Percentiles rank a stretch among this genome's conserved stretches.
Evolutionary conservation across 345 rosid genomes (phyloP).

Genomic region (Gynandropsis gynandra): DNA sequence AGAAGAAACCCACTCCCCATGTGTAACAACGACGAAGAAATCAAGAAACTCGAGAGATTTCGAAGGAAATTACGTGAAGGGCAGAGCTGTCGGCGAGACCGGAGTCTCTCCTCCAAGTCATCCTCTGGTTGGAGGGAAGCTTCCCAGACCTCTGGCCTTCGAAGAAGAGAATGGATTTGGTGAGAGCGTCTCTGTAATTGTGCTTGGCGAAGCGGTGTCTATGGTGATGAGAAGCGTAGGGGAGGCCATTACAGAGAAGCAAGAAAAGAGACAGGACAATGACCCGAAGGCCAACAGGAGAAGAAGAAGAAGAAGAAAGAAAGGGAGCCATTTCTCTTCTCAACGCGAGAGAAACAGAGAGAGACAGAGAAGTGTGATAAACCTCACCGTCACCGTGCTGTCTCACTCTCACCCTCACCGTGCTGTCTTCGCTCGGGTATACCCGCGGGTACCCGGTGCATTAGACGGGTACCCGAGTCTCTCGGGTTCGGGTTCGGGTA

Average conservation of each 20-base stretch:
- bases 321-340: conserved; percentile 17
- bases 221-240: conserved; percentile 26
- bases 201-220: conserved; percentile 46
- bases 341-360: too few relatives aligned
- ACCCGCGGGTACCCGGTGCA: too few relatives aligned
- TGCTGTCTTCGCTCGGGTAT: too few relatives aligned
- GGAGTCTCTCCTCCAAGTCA: conserved; percentile 89
- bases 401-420: too few relatives aligned
- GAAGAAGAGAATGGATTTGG: conserved; percentile 73
- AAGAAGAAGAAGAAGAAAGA: conserved; percentile 25
- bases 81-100: too few relatives aligned
- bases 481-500: too few relatives aligned
- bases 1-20: too few relatives aligned
- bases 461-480: too few relatives aligned
- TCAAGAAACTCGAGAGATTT: too few relatives aligned
- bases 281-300: conserved; percentile 11
- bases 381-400: too few relatives aligned
- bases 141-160: conserved; percentile 89
- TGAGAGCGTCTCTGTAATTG: conserved; percentile 76
- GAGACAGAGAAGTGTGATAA: neutral
- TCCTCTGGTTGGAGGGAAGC: conserved; percentile 69
- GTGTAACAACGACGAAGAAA: too few relatives aligned
- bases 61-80: too few relatives aligned
- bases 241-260: conserved; percentile 43
- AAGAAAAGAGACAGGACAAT: conserved; percentile 28